Conservation (phyloP, 2,329 filamentous ascomycete species). For the Alternaria sp. region DNA sequence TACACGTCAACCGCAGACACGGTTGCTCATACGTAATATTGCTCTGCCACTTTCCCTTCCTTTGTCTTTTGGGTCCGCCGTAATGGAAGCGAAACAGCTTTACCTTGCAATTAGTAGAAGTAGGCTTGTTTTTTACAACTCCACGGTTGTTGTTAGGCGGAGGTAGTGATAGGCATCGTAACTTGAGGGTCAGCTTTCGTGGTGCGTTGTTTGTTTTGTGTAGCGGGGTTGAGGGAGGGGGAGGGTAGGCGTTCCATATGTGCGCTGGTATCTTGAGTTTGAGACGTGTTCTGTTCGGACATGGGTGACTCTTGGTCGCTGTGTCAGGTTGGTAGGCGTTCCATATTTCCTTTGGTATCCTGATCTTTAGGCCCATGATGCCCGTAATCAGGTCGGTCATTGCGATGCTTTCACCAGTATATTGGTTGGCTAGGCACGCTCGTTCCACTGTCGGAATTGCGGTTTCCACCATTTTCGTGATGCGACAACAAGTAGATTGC, state of each 20-base stretch:
- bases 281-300: not conserved
- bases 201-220: not conserved
- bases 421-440: not conserved
- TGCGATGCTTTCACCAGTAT: not conserved
- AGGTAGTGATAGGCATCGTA: not conserved
- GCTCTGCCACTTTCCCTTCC: conserved; percentile 5
- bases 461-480: not conserved
- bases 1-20: conserved; percentile 20
- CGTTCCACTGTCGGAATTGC: not conserved
- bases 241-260: conserved; percentile 18
- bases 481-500: not conserved
- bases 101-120: too few species aligned
- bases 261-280: conserved; percentile 15
- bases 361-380: conserved; percentile 9
- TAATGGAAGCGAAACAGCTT: conserved; percentile 23
- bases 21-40: conserved; percentile 17
- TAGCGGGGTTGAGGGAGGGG: not conserved
- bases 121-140: too few species aligned
- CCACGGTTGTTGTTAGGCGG: too few species aligned
- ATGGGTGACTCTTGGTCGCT: accelerated
- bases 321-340: conserved; percentile 1
- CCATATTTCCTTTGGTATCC: conserved; percentile 18
- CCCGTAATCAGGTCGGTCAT: not conserved
- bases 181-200: not conserved
- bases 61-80: conserved; percentile 16